Evolutionary conservation across 1,284 basidiomycete genomes (phyloP), one percentile per base, ranked within the genome.

Genomic region (Rhodotorula mucilaginosa): DNA sequence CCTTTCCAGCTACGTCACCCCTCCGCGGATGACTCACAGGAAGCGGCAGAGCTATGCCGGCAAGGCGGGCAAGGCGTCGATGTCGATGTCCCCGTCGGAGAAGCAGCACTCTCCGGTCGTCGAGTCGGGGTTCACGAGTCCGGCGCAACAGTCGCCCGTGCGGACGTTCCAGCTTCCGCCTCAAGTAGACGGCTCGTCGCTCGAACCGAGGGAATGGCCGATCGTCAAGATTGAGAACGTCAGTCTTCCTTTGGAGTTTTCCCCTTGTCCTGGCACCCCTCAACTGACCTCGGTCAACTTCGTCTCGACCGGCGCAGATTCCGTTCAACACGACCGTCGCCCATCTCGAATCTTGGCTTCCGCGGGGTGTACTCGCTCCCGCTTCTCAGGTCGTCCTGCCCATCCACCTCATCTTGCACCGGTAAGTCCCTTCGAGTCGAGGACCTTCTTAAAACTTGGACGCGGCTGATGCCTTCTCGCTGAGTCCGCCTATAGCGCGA

Each of bases 181-280:
- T 7, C 16, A 31, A 29, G 44, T 44, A 10, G 63, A 63, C 44
- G 52, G 62, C 39, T 31, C 52, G 18, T 10, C 18, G 18, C 62
- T 64, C 44, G 63, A 64, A 26, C 16, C 21, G 26, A 29, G 52
- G 3, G 8, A 5, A 12, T 74, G 67, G 67, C 73, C 73, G 1
- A 51, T 73, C 58, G 56, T 74, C 68, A 74, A 74, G 51, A 57
- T 72, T 16, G 73, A 74, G 54, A 74, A 74, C 26, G 65, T 70
- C 34, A 19, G 70, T 54, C 21, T 7, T 5, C 2, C n/a, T 31
- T 44, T 16, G 21, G 15, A 54, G 39, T 23, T 21, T n/a, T 61
- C 23, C 6, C 18, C 12, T 44, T 13, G 1, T 44, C 39, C 2
- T 2, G 5, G 21, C 15, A 5, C 31, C n/a, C 15, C 61, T 52